phyloP scores from a whole-genome alignment of 2,329 filamentous ascomycete species.

The Cladosporium colombiae region DNA sequence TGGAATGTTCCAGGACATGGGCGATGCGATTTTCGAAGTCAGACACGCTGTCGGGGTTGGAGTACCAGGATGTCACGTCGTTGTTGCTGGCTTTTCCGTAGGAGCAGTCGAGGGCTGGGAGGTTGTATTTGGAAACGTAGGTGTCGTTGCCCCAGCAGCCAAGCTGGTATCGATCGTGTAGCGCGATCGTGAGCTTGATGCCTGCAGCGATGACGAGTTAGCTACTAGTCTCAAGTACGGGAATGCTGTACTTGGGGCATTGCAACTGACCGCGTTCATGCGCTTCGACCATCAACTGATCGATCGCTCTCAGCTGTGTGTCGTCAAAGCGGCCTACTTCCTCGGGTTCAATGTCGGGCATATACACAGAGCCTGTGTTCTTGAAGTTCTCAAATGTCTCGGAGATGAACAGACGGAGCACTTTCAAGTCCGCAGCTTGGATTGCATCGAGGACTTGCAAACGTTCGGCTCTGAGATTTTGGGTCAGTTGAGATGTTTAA shows the following conservation, averaged over 20 bases:
- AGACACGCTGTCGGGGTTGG: neutral
- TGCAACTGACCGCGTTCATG: slow-evolving; percentile 8
- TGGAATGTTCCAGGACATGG: slow-evolving; percentile 1
- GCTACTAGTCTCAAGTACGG: neutral
- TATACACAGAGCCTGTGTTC: slow-evolving; percentile 1
- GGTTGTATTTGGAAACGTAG: slow-evolving; percentile 1
- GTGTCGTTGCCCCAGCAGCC: slow-evolving; percentile 13
- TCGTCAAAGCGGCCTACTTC: neutral
- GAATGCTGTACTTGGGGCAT: neutral
- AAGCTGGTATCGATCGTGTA: slow-evolving; percentile 8
- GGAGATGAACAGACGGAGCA: slow-evolving; percentile 7
- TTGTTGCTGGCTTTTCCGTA: slow-evolving; percentile 10
- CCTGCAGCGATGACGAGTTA: neutral
- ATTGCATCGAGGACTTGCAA: slow-evolving; percentile 1
- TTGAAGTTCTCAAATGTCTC: slow-evolving; percentile 6
- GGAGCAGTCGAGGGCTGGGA: slow-evolving; percentile 1
- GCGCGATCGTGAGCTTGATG: slow-evolving; percentile 1
- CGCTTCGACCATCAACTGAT: slow-evolving; percentile 4
- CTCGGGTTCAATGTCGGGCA: neutral
- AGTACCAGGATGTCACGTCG: slow-evolving; percentile 8
- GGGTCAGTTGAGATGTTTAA: neutral
- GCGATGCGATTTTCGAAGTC: slow-evolving; percentile 11
- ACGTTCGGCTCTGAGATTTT: neutral
- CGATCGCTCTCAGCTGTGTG: slow-evolving; percentile 5
- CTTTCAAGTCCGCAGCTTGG: neutral